These are phyloP conservation scores for Boletellus emodensis DNA, from an alignment of 768 basidiomycete species.

Conservation along the genomic window DNA sequence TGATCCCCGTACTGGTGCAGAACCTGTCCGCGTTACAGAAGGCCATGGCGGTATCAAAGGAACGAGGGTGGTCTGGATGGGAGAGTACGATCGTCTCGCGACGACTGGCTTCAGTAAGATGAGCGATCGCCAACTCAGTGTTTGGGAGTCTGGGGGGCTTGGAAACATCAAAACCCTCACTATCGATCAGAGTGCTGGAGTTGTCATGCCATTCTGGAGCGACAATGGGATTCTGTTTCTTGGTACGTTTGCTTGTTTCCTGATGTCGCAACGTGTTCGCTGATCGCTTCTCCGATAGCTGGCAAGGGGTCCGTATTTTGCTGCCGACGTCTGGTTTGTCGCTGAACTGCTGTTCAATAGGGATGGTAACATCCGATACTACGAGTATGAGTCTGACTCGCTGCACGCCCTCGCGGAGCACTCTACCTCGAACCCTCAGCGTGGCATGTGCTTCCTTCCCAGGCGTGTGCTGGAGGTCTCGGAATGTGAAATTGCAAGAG, in stretches of 20 bases:
- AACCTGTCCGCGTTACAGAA: constrained; percentile 79
- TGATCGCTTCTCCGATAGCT: constrained; percentile 38
- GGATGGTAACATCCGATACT: constrained; percentile 98
- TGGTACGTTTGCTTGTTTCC: constrained; percentile 38
- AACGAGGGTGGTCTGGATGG: constrained; percentile 86
- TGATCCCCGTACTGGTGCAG: constrained; percentile 78
- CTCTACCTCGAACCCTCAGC: constrained; percentile 88
- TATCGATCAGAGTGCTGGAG: constrained; percentile 89
- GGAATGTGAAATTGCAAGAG: constrained; percentile 93
- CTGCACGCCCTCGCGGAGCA: constrained; percentile 76
- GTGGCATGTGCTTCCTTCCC: constrained; percentile 96
- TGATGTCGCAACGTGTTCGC: neutral
- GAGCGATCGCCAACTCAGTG: constrained; percentile 85
- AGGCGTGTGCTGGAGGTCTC: constrained; percentile 82
- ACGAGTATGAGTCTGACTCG: constrained; percentile 87
- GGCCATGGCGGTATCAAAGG: constrained; percentile 95
- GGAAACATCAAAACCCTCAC: constrained; percentile 70
- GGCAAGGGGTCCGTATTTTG: constrained; percentile 72
- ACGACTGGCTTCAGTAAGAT: constrained; percentile 97
- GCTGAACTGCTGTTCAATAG: constrained; percentile 36
- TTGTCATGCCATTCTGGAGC: constrained; percentile 96
- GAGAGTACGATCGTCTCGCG: constrained; percentile 80
- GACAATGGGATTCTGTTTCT: constrained; percentile 91
- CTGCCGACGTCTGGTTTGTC: neutral
- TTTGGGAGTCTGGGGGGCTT: constrained; percentile 86